A percentile compares a stretch with the other conserved stretches of the same genome.
These are phyloP conservation scores for Marasmius tenuissimus DNA, from an alignment of 1,284 basidiomycete species.

Conservation along the genomic window DNA sequence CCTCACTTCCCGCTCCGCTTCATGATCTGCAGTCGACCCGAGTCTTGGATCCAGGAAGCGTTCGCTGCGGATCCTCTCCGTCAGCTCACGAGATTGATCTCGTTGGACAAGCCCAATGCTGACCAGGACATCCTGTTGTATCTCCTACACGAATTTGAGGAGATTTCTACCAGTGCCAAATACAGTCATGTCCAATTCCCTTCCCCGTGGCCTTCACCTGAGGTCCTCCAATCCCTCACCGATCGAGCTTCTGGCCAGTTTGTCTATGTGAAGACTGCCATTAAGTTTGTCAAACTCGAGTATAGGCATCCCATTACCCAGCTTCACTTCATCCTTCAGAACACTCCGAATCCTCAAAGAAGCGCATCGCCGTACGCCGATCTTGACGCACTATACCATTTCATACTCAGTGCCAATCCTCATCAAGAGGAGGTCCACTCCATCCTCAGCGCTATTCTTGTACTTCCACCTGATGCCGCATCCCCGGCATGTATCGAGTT, in stretches of 20 bases:
- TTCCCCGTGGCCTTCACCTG: constrained; percentile 8
- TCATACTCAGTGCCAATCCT: constrained; percentile 3
- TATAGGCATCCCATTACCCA: not conserved
- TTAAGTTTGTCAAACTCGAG: constrained; percentile 9
- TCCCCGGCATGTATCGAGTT: not conserved
- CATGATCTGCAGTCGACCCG: not conserved
- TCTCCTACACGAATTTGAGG: not conserved
- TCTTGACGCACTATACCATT: constrained; percentile 10
- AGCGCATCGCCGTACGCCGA: constrained; percentile 2
- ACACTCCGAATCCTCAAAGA: not conserved
- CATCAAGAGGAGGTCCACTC: not conserved
- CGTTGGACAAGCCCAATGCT: not conserved
- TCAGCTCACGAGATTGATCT: not conserved
- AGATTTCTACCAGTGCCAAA: not conserved
- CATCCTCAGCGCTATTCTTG: not conserved
- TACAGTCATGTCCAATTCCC: not conserved
- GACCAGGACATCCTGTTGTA: not conserved
- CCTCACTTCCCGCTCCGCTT: not conserved
- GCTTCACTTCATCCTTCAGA: constrained; percentile 1
- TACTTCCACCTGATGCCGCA: no score
- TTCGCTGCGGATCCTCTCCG: not conserved
- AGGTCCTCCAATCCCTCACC: constrained; percentile 1
- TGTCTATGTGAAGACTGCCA: constrained; percentile 11
- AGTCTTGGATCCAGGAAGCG: not conserved
- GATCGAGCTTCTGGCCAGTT: constrained; percentile 8